Evolutionary conservation across 306 rosid genomes (phyloP), one percentile per base, ranked within the genome.

Genomic region (Prunus padus): DNA sequence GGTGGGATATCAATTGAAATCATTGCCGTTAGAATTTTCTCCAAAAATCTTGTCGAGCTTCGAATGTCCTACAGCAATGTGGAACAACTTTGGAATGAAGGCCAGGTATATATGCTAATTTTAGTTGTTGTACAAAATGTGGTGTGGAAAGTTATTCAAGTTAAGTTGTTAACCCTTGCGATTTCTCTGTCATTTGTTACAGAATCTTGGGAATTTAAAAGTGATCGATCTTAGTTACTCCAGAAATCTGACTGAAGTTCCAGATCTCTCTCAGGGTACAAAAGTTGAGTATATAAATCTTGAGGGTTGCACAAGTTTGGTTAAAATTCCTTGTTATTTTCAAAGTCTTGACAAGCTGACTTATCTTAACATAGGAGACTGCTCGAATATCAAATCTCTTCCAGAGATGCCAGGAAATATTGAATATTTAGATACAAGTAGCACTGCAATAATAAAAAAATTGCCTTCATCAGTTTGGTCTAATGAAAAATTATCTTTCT

Each of bases 41-140:
- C 60, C 64, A 14, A 19, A 44, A 49, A 73, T 49, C 82, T 82
- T 30, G 74, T 82, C 28, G 69, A 28, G 25, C 73, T 82, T 73
- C 15, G 1, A 22, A 69, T 82, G 73, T 65, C 18, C 4, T 1
- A 16, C 26, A 62, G 69, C 62, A 30, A 44, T 20, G 8, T 79
- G 15, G 49, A 69, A 67, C 8, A 18, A 15, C 82, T 72, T 20
- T 65, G 82, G 78, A 45, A 73, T 45, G 20, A 15, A 57, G 60
- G 0, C 45, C 78, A 73, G 74, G 82, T 79, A 73, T n/a, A 20
- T 51, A 5, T 49, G 14, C 15, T 14, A n/a, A n/a, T 42, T 42
- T 64, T 64, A 33, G 5, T 6, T 14, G 5, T 62, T 10, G 40
- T 14, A 6, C 15, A 25, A 61, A 13, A 2, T 6, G 65, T 26